phyloP scores from a whole-genome alignment of 345 rosid species.

The Tarenaya hassleriana region DNA sequence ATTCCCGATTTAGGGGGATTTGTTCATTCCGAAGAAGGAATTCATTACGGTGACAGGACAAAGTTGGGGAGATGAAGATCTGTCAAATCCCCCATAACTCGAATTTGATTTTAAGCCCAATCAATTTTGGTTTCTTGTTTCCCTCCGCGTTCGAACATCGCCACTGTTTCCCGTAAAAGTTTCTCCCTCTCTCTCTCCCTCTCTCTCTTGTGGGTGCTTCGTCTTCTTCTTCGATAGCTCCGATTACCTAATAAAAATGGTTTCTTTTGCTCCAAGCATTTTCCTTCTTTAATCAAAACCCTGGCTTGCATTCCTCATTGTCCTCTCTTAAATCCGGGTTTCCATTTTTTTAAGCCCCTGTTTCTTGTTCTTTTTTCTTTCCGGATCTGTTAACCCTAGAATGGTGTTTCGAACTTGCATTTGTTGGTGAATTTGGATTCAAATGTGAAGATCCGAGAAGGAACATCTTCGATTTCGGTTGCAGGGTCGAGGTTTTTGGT shows the following conservation, averaged over 20 bases:
- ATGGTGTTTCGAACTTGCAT: slow-evolving; percentile 19
- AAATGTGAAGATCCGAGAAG: slow-evolving; percentile 21
- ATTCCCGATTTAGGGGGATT: no score
- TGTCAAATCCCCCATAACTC: no score
- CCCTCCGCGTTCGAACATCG: no score
- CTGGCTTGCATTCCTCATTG: slow-evolving; percentile 10
- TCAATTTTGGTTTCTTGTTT: no score
- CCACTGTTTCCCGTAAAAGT: no score
- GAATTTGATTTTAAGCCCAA: no score
- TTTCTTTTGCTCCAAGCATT: slow-evolving; percentile 28
- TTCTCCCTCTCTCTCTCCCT: slow-evolving; percentile 16
- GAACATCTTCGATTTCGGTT: slow-evolving; percentile 10
- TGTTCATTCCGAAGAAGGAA: no score
- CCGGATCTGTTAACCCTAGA: slow-evolving; percentile 22
- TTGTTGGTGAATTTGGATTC: slow-evolving; percentile 13
- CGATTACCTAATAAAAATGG: slow-evolving; percentile 22
- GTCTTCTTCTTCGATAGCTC: slow-evolving; percentile 32
- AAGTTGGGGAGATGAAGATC: no score
- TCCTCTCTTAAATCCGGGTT: not conserved
- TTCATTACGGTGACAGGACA: no score
- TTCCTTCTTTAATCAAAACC: slow-evolving; percentile 6
- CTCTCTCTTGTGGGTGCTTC: slow-evolving; percentile 27
- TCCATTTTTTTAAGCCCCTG: slow-evolving; percentile 8
- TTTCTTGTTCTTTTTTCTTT: slow-evolving; percentile 3
- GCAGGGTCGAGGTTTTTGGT: slow-evolving; percentile 13